A percentile compares a stretch with the other conserved stretches of the same genome.
phyloP scores from a whole-genome alignment of 306 rosid genomes.

The Dicorynia guianensis region DNA sequence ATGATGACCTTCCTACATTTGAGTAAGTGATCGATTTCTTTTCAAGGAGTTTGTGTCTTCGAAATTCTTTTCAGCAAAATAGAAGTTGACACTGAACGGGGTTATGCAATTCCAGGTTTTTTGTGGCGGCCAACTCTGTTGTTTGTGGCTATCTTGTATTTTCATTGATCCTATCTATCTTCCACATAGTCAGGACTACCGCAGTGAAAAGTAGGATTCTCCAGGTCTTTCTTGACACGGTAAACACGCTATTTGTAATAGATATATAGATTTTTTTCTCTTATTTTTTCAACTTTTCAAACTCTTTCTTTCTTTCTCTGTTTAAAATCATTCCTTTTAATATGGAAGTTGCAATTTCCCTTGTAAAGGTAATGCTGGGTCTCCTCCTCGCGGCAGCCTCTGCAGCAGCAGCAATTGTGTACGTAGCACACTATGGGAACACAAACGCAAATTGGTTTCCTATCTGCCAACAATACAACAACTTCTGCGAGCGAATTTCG shows the following conservation, averaged over 20 bases:
- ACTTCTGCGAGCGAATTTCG: slow-evolving; percentile 56
- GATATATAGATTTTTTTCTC: too few species aligned
- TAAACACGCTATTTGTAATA: slow-evolving; percentile 41
- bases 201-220: slow-evolving; percentile 55
- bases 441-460: slow-evolving; percentile 59
- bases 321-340: too few species aligned
- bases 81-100: neutral
- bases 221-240: slow-evolving; percentile 64
- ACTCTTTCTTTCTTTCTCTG: too few species aligned
- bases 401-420: slow-evolving; percentile 59
- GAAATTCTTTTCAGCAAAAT: neutral
- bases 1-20: slow-evolving; percentile 61
- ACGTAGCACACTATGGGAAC: slow-evolving; percentile 62
- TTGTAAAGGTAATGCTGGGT: slow-evolving; percentile 60
- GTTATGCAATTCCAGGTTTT: slow-evolving; percentile 55
- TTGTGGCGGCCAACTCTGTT: slow-evolving; percentile 67
- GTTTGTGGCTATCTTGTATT: slow-evolving; percentile 67
- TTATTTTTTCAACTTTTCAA: neutral
- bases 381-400: slow-evolving; percentile 58
- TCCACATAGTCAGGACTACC: slow-evolving; percentile 57
- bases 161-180: slow-evolving; percentile 55
- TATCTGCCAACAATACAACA: slow-evolving; percentile 57
- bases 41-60: neutral
- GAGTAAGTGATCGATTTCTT: slow-evolving; percentile 43
- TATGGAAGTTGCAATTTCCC: neutral